Conservation (phyloP, 1,284 basidiomycete species). For the Microbotryomycetes sp. region DNA sequence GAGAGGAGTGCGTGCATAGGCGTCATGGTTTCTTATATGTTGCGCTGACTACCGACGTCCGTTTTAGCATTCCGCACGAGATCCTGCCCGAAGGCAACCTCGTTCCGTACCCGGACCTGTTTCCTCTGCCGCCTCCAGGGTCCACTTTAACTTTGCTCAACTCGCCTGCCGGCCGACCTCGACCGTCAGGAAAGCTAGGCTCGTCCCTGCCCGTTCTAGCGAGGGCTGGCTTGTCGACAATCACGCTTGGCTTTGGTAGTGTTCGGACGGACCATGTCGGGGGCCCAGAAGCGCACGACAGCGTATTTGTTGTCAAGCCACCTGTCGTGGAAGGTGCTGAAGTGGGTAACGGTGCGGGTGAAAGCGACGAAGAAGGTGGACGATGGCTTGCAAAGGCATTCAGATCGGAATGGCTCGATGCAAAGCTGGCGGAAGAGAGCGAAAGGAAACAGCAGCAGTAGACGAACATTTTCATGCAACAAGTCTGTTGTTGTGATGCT, state of each 20-base stretch:
- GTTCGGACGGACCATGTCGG: constrained; percentile 27
- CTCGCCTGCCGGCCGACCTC: constrained; percentile 9
- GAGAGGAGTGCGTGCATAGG: constrained; percentile 22
- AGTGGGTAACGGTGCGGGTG: constrained; percentile 12
- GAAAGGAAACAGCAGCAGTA: constrained; percentile 4
- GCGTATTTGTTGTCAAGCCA: constrained; percentile 21
- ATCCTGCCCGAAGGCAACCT: constrained; percentile 17
- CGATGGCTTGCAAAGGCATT: constrained; percentile 29
- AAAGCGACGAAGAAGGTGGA: constrained; percentile 23
- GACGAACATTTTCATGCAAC: too few species aligned
- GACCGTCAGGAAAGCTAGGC: constrained; percentile 32
- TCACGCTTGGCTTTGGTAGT: constrained; percentile 29
- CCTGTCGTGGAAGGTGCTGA: background rate
- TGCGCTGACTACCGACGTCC: background rate
- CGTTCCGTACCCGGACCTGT: constrained; percentile 21
- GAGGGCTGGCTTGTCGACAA: constrained; percentile 4
- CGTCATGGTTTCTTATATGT: background rate
- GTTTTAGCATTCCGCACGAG: constrained; percentile 14
- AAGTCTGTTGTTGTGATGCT: too few species aligned
- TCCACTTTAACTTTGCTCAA: constrained; percentile 16
- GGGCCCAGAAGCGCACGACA: constrained; percentile 1
- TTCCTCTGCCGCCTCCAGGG: constrained; percentile 20
- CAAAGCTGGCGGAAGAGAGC: constrained; percentile 19
- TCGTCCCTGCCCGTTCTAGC: constrained; percentile 24
- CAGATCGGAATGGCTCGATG: constrained; percentile 22